A percentile compares a stretch with the other conserved stretches of the same genome.
These are phyloP conservation scores for Orychophragmus violaceus DNA, from an alignment of 345 rosid genomes.

Conservation along the genomic window DNA sequence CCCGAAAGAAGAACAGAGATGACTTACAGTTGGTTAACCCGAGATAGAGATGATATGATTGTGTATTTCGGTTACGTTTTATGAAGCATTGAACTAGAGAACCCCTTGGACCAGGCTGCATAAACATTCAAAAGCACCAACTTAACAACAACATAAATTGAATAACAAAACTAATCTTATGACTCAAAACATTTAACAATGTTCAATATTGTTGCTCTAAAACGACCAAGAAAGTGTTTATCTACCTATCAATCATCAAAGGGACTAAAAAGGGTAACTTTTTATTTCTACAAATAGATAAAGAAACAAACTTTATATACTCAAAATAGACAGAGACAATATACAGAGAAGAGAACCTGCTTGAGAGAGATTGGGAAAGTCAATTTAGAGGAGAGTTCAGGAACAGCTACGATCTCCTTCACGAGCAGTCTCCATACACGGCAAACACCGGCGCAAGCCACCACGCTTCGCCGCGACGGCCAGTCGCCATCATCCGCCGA, in stretches of 20 bases:
- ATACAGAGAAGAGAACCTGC: conserved; percentile 40
- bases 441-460: conserved; percentile 85
- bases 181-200: neutral
- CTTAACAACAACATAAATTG: neutral
- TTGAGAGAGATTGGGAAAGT: conserved; percentile 85
- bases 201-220: neutral
- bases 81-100: conserved; percentile 56
- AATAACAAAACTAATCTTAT: neutral
- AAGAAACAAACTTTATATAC: conserved; percentile 9
- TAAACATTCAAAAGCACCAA: neutral
- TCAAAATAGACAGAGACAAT: neutral
- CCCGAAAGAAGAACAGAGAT: too few relatives aligned
- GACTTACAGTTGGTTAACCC: conserved; percentile 55
- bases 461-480: conserved; percentile 68
- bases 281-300: neutral
- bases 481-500: conserved; percentile 48
- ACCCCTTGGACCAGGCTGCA: conserved; percentile 75
- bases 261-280: neutral
- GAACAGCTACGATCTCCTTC: conserved; percentile 60
- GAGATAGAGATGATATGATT: conserved; percentile 58
- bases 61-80: conserved; percentile 47
- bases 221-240: neutral
- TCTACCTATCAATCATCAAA: neutral
- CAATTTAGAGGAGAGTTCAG: conserved; percentile 56
- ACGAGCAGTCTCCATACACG: conserved; percentile 59